Percentiles rank a stretch among this genome's conserved stretches.
phyloP scores from a whole-genome alignment of 805 yeast species.

The Kodamaea fukazawae region DNA sequence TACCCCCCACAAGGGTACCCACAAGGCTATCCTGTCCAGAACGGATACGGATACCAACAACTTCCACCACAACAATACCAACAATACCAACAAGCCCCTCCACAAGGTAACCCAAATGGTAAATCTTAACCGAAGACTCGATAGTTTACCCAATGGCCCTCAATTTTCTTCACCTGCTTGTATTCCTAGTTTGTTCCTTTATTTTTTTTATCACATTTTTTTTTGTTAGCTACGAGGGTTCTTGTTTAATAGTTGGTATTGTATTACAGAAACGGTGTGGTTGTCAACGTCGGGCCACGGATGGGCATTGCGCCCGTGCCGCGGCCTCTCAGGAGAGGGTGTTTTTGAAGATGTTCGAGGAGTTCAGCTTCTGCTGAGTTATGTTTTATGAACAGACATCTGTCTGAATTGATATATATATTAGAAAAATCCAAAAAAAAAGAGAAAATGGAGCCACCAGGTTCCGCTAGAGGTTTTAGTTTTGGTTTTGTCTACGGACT shows the following conservation, averaged over 20 bases:
- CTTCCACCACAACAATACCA: conserved; percentile 23
- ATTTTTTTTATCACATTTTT: conserved; percentile 2
- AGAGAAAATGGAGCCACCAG: background rate
- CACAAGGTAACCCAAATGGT: conserved; percentile 10
- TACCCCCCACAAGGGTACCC: conserved; percentile 19
- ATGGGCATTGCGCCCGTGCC: too few relatives aligned
- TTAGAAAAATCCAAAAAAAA: conserved; percentile 7
- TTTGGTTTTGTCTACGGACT: conserved; percentile 5
- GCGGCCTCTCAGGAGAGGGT: too few relatives aligned
- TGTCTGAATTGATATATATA: conserved; percentile 1
- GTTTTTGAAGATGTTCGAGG: background rate
- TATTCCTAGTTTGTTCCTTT: conserved; percentile 2
- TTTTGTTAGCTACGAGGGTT: background rate
- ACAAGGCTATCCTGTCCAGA: conserved; percentile 1
- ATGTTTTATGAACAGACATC: conserved; percentile 6
- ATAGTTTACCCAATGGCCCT: background rate
- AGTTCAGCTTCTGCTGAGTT: conserved; percentile 2
- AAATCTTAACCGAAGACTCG: background rate
- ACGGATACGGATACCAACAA: conserved; percentile 13
- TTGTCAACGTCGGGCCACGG: too few relatives aligned
- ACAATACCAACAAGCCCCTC: conserved; percentile 22
- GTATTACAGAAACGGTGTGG: too few relatives aligned
- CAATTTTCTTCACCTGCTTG: conserved; percentile 6
- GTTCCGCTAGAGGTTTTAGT: background rate
- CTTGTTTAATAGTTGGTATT: too few relatives aligned